Base-by-base conservation (phyloP, 495 filamentous ascomycete species). In the Penicillium samsonianum region DNA sequence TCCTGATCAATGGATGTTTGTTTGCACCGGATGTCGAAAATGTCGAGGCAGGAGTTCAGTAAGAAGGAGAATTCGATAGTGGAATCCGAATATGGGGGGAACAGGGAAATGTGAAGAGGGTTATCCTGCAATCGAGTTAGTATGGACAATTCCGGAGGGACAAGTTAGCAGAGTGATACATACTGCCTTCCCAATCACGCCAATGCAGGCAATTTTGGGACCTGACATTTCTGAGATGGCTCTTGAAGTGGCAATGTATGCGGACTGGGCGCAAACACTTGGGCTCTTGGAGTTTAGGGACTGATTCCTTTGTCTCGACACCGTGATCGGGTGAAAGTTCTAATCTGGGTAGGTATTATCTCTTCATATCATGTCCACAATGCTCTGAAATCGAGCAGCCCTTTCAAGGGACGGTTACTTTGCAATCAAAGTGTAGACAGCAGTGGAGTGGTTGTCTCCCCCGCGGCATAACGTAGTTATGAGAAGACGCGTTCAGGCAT, bases 141-240 rank as follows among this genome's bases (percentile, higher is more conserved):
- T 30, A 50, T 20, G 40, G 22, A 48, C 30, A 9, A 42, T 62
- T 23, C 52, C 37, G n/a, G 61, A 25, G 16, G 23, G 23, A 41
- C 17, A 43, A 28, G 10, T 31, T 43, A 40, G 10, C 35, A 30
- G 31, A 44, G 50, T 53, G 53, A 44, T 66, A 61, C 77, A 43
- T 83, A 96, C 90, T 67, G 93, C 85, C 76, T 92, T 91, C 48
- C 93, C 92, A 64, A 98, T 96, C 22, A 98, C 78, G 64, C 91
- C 91, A 58, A 98, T 84, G 70, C 92, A 96, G 65, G 91, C 91
- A 69, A 98, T 93, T 42, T 58, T 72, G 31, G 75, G 67, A 30
- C 64, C 65, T 48, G 67, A 51, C 72, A 73, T 75, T 43, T 20
- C 67, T 28, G 22, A 28, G 4, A 47, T 4, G 31, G 31, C 31